phyloP scores from a whole-genome alignment of 345 rosid species.

The Aquilaria malaccensis region DNA sequence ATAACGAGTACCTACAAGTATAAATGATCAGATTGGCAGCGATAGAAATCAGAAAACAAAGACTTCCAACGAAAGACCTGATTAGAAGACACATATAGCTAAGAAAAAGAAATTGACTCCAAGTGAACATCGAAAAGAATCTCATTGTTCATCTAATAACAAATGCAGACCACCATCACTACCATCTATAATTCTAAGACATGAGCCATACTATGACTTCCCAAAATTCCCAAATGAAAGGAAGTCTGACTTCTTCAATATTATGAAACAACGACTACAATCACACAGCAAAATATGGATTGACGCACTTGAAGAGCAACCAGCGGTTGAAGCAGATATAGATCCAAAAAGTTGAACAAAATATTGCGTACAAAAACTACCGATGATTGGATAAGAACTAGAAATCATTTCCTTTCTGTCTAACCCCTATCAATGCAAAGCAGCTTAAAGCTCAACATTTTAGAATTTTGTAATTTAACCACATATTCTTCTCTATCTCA shows the following conservation, averaged over 20 bases:
- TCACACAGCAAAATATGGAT: background rate
- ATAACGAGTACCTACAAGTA: slow-evolving; percentile 54
- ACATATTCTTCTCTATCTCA: background rate
- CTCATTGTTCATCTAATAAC: too few species aligned
- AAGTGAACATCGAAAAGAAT: background rate
- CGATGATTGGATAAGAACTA: too few species aligned
- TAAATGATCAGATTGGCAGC: background rate
- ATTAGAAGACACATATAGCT: background rate
- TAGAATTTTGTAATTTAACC: background rate
- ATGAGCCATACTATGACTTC: background rate
- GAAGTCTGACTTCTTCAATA: too few species aligned
- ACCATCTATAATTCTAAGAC: too few species aligned
- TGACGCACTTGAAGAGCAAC: too few species aligned
- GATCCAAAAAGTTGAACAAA: too few species aligned
- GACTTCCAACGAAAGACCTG: background rate
- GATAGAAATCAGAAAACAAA: background rate
- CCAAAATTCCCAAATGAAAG: too few species aligned
- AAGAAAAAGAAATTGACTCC: background rate
- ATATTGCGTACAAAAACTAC: too few species aligned
- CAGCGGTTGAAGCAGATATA: too few species aligned
- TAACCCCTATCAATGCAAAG: background rate
- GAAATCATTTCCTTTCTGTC: too few species aligned
- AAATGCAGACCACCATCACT: background rate
- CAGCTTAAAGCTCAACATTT: background rate
- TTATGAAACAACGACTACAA: background rate